phyloP scores from a whole-genome alignment of 2,329 filamentous ascomycete species.

The Colletotrichum viniferum region DNA sequence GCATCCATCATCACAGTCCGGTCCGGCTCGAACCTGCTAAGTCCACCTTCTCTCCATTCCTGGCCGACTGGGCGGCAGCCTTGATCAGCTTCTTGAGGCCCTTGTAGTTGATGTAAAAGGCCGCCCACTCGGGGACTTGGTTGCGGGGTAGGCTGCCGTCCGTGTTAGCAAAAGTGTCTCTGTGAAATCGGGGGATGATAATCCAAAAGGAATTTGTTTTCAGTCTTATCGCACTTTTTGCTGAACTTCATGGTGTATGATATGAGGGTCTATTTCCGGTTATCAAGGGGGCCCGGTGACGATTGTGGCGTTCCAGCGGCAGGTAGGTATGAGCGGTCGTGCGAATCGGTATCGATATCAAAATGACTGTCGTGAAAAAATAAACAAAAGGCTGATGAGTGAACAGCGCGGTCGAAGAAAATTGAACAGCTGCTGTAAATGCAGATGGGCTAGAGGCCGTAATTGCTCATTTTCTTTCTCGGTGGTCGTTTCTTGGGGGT shows the following conservation, averaged over 20 bases:
- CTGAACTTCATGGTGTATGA: conserved; percentile 67
- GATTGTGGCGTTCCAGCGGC: conserved; percentile 3
- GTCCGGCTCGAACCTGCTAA: conserved; percentile 73
- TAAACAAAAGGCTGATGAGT: conserved; percentile 6
- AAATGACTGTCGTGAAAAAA: background rate
- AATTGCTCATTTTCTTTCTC: background rate
- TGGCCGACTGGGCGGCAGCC: conserved; percentile 67
- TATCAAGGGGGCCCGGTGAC: background rate
- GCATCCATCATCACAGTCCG: conserved; percentile 20
- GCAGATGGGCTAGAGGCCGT: background rate
- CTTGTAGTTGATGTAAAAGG: conserved; percentile 88
- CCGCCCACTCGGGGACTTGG: conserved; percentile 86
- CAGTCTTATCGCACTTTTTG: conserved; percentile 51
- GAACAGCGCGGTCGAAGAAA: background rate
- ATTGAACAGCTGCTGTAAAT: conserved; percentile 1
- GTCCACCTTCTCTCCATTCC: conserved; percentile 78
- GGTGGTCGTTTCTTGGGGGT: background rate
- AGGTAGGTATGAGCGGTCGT: background rate
- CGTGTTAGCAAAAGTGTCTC: conserved; percentile 23
- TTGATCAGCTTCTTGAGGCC: conserved; percentile 96
- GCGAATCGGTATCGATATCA: background rate
- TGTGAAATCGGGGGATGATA: background rate
- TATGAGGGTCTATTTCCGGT: conserved; percentile 20
- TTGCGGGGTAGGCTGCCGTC: conserved; percentile 70
- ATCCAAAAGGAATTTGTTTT: background rate